These are phyloP conservation scores for Fusarium dimerum DNA, from an alignment of 2,329 filamentous ascomycete species.

Conservation along the genomic window DNA sequence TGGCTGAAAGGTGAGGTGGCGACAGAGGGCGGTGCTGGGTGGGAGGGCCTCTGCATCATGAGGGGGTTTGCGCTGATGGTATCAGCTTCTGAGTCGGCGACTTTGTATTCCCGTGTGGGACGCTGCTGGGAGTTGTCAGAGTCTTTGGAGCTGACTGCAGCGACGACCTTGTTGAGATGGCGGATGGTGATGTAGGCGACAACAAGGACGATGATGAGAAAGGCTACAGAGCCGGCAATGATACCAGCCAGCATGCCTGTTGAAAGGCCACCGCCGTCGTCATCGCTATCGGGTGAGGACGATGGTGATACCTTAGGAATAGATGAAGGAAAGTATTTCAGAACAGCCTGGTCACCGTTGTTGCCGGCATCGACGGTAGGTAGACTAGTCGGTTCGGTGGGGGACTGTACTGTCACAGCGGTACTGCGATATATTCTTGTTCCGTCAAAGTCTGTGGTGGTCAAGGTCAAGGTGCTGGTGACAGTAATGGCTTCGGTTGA, in stretches of 20 bases:
- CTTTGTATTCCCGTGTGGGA: conserved; percentile 40
- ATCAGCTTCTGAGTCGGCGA: conserved; percentile 46
- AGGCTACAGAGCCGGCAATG: conserved; percentile 49
- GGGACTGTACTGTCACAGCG: conserved; percentile 41
- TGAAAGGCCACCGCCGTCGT: conserved; percentile 36
- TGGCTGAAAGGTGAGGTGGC: conserved; percentile 24
- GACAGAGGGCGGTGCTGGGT: conserved; percentile 23
- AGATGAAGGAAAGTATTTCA: conserved; percentile 47
- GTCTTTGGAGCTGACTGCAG: conserved; percentile 37
- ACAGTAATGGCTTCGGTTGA: conserved; percentile 46
- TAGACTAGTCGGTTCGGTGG: conserved; percentile 36
- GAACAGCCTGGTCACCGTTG: conserved; percentile 32
- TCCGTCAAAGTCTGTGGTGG: conserved; percentile 45
- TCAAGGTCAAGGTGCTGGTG: conserved; percentile 45
- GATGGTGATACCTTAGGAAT: conserved; percentile 41
- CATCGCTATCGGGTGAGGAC: conserved; percentile 20
- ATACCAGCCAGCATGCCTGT: conserved; percentile 52
- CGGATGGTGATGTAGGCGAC: conserved; percentile 52
- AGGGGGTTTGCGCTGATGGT: conserved; percentile 44
- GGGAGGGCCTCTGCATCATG: conserved; percentile 31
- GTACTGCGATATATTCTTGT: conserved; percentile 42
- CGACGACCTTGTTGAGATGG: conserved; percentile 49
- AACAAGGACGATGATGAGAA: conserved; percentile 50
- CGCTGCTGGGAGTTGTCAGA: conserved; percentile 32
- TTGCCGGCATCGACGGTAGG: conserved; percentile 25